Evolutionary conservation across 306 rosid genomes (phyloP), one percentile per base, ranked within the genome.

Genomic region (Castanopsis chinensis): DNA sequence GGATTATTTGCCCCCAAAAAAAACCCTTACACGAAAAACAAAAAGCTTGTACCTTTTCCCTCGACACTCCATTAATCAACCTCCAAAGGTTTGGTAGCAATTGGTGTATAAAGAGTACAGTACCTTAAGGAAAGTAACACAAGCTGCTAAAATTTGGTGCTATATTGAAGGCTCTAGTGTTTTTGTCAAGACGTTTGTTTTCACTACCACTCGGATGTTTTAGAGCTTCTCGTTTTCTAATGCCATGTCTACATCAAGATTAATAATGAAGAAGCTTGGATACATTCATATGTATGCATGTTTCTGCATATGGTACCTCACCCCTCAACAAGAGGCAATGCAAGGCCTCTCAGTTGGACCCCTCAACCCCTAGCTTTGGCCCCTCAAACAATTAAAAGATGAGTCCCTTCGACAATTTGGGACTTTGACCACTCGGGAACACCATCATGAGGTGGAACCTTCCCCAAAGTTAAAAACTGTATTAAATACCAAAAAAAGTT

Each of bases 351-450:
- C 21, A 3, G 6, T 15, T 17, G 23, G 43, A 17, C 45, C 5
- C 5, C 43, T 11, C 45, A 8, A 65, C 19, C 14, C 71, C 8
- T 2, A 2, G 2, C 3, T 30, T 64, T 1, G 71, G 5, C 21
- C 71, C 71, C 52, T 10, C 20, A 12, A 1, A n/a, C 53, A 49
- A 49, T 49, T 49, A 19, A 18, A 41, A 23, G 10, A 30, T 17
- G 41, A 35, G 23, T 45, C 49, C 30, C 20, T 69, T 33, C 80
- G 70, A 74, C 45, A n/a, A 45, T 18, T 78, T 74, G 71, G 15
- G 77, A 83, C 80, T 75, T 53, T 70, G 86, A 83, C 78, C 52
- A 75, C 75, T 74, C 77, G 27, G 78, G 76, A 82, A 53, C 77
- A 75, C 33, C 71, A 18, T 30, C 49, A 65, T 30, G 27, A 5